Evolutionary conservation across 371 early-diverging fungal species (phyloP), one percentile per base, ranked within the genome.

Genomic region (Thermomucor indicae-seudaticae): DNA sequence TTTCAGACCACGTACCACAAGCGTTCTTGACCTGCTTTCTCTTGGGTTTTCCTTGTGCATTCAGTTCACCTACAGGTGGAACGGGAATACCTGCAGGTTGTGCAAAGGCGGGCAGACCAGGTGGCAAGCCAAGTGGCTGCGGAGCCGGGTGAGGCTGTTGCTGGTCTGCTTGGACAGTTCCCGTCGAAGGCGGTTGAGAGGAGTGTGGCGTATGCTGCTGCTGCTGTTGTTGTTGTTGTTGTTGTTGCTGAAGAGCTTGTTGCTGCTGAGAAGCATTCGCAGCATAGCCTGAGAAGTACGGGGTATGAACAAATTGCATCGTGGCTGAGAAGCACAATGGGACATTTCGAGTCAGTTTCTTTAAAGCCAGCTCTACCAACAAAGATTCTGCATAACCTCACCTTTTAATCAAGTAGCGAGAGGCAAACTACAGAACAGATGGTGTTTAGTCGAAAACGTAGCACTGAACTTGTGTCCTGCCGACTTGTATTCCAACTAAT

Each of bases 241-340:
- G 49, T 14, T 49, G 55, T 27, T 55, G 58, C 6, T 55, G 57
- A 14, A 47, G 61, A 43, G 25, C 43, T 14, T 38, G 48, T 27
- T 47, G 34, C 28, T 58, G 53, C 11, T 64, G 56, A 17, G 42
- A 40, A 39, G 55, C 49, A 49, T 60, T 31, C 23, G 43, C 58
- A 43, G n/a, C n/a, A n/a, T 62, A 62, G 43, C 62, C 60, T 49
- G 59, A 37, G 38, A 62, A 65, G 31, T 64, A 69, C 39, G 62
- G 57, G 28, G 65, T 37, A 24, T 51, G 57, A 34, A 63, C 58
- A 41, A 61, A 62, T 43, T 72, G 72, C 72, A 72, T 64, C 14
- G 47, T 30, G 1, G 17, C 29, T 43, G 8, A 4, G 19, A n/a
- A n/a, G n/a, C n/a, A 32, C 32, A 32, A 32, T 14, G 32, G 32